A percentile compares a stretch with the other conserved stretches of the same genome.
phyloP scores from a whole-genome alignment of 2,329 filamentous ascomycete genomes.

The Pseudogymnoascus sp. region DNA sequence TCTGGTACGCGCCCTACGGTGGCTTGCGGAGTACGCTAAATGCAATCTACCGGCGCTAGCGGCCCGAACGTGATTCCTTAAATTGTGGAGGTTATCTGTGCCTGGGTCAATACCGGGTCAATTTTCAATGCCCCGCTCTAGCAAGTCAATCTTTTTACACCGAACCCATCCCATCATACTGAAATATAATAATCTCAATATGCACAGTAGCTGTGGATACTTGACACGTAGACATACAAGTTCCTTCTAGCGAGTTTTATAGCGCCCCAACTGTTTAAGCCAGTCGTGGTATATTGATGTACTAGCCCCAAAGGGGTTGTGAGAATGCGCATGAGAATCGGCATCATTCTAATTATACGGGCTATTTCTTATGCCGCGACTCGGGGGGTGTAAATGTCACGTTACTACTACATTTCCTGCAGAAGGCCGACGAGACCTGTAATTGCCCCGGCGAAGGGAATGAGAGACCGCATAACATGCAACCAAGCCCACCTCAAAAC shows the following conservation, averaged over 20 bases:
- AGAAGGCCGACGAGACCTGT: conserved; percentile 13
- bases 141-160: not conserved
- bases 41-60: not conserved
- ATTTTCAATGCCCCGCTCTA: not conserved
- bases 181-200: not conserved
- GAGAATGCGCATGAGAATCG: not conserved
- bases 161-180: not conserved
- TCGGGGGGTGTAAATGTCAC: not conserved
- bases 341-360: not conserved
- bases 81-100: not conserved
- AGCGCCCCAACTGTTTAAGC: not conserved
- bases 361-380: not conserved
- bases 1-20: not conserved
- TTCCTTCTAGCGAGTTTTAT: not conserved
- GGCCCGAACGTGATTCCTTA: not conserved
- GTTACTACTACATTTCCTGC: not conserved
- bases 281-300: not conserved
- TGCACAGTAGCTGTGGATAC: not conserved
- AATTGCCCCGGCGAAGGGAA: conserved; percentile 20
- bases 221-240: not conserved
- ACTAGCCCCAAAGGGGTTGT: not conserved
- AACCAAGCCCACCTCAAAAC: conserved; percentile 25
- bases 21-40: not conserved
- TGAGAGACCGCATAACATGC: conserved; percentile 23
- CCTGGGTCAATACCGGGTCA: not conserved